Evolutionary conservation across 768 basidiomycete genomes (phyloP).

Genomic region (Trametes elegans): DNA sequence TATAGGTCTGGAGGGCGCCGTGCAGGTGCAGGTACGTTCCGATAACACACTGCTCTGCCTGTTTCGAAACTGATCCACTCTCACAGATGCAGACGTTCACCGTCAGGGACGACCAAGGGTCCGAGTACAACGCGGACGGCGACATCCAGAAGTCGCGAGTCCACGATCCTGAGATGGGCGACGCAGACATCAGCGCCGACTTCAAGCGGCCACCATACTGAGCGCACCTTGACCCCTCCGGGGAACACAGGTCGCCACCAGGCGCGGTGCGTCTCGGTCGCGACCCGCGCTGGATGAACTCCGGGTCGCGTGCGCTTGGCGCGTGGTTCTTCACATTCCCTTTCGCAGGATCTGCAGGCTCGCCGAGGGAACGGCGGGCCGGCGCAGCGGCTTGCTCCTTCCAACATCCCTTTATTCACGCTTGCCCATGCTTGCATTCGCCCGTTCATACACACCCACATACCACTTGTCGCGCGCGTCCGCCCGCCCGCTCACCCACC

Average conservation of each 20-base stretch:
- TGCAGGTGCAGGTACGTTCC: conserved; percentile 53
- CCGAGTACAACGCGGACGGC: conserved; percentile 45
- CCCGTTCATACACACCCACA: neutral
- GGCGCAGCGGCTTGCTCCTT: no score
- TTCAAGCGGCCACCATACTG: conserved; percentile 21
- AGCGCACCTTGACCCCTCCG: neutral
- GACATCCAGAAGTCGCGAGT: conserved; percentile 53
- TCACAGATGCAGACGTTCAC: conserved; percentile 66
- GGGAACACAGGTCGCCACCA: no score
- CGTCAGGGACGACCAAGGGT: conserved; percentile 20
- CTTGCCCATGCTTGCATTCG: no score
- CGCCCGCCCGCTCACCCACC: neutral
- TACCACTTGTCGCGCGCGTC: no score
- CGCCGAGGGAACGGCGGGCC: no score
- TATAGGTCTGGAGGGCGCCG: no score
- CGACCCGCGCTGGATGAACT: no score
- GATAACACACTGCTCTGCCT: neutral
- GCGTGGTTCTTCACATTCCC: no score
- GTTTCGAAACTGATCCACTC: neutral
- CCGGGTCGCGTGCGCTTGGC: no score
- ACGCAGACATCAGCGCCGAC: conserved; percentile 21
- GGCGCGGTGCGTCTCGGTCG: no score
- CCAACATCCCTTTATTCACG: no score
- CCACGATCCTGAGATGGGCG: conserved; percentile 63
- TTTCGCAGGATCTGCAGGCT: no score